Evolutionary conservation across 148 eudicot species (phyloP), one percentile per base, ranked within the genome.

Genomic region (Euryodendron excelsum): DNA sequence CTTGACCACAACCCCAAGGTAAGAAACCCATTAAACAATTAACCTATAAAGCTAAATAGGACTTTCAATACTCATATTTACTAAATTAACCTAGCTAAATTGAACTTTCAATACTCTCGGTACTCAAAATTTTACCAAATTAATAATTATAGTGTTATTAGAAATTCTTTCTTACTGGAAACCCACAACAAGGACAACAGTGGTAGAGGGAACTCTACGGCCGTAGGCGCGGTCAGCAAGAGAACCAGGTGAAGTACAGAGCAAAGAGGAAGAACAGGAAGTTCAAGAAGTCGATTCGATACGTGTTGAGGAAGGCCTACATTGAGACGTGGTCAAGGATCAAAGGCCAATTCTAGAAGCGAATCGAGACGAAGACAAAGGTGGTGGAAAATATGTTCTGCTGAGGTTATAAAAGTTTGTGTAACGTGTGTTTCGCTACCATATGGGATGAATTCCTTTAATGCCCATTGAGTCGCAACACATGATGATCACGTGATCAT

Each of bases 221-320:
- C 64, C 13, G 0, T 18, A 20, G 62, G 39, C 14, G 41, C 11
- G 64, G 67, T 1, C 73, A 82, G 58, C 75, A 79, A 75, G 63
- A 78, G 20, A 74, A 56, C 25, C 39, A 90, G 64, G 64, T 92
- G 72, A 81, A 94, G 85, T 92, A 90, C 87, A 89, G 91, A 48
- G 97, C 90, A 84, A 92, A 89, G 85, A 84, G 89, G 81, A 92
- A 92, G 87, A 92, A 92, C 76, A 71, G 97, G 48, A 92, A 86
- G 82, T 92, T 92, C 69, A 88, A 92, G 88, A 92, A 92, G 80
- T 90, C 92, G 28, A 90, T 92, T 27, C 85, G 97, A 4, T 92
- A 92, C 80, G 94, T 94, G 31, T 92, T 93, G 1, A 76, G 97
- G 20, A 92, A 92, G 53, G 97, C 97, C 0, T 92, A 92, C 56